These are phyloP conservation scores for Epichloe bromicola DNA, from an alignment of 2,329 filamentous ascomycete genomes.

Conservation along the genomic window DNA sequence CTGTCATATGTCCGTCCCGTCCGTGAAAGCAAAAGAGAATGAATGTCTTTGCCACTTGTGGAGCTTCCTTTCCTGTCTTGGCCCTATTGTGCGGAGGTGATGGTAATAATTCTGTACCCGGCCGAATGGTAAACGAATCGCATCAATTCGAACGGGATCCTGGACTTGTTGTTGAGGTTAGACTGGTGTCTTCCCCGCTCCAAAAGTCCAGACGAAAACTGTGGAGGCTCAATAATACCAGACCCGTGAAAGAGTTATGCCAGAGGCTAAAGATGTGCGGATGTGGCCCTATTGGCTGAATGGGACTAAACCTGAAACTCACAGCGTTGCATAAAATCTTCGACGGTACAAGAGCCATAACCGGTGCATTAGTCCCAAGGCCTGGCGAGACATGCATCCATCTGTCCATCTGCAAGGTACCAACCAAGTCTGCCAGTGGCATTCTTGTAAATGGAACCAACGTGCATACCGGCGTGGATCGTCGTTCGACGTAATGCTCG, in stretches of 20 bases:
- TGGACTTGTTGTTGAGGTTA: neutral
- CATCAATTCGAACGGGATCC: neutral
- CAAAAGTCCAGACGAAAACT: neutral
- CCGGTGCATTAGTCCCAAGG: no score
- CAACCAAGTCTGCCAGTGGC: no score
- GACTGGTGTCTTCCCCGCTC: neutral
- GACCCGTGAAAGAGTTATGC: neutral
- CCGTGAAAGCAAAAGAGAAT: neutral
- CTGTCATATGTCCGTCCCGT: no score
- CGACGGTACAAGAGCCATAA: neutral
- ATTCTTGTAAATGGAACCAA: no score
- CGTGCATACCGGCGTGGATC: no score
- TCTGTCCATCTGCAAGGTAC: no score
- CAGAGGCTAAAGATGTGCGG: conserved; percentile 9
- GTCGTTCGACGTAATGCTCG: no score
- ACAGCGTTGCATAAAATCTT: conserved; percentile 21
- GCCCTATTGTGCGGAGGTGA: neutral
- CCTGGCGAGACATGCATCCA: no score
- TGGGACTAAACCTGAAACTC: conserved; percentile 19
- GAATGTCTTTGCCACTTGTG: neutral
- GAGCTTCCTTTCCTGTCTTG: neutral
- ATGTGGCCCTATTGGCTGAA: conserved; percentile 16
- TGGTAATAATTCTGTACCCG: neutral
- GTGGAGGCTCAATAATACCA: neutral
- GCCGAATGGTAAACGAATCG: neutral